A percentile compares a stretch with the other conserved stretches of the same genome.
Evolutionary conservation across 441 rosid species (phyloP).

Genomic region (Pelargonium australe): DNA sequence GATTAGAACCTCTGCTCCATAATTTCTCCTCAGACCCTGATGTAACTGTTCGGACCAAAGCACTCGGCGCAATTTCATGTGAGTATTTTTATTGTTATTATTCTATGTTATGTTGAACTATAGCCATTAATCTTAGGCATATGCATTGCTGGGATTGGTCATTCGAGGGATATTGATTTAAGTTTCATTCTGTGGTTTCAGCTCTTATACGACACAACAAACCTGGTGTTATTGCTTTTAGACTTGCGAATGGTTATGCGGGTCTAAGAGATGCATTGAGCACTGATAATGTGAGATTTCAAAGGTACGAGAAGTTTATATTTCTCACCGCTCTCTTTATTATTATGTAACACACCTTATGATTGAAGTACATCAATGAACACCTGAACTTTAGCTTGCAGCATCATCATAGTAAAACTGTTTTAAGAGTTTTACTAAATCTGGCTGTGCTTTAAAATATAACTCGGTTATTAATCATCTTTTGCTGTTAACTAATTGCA

Average conservation of each 20-base stretch:
- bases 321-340: too few species aligned
- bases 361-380: too few species aligned
- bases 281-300: slow-evolving; percentile 61
- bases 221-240: slow-evolving; percentile 68
- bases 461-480: slow-evolving; percentile 4
- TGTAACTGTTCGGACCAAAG: slow-evolving; percentile 58
- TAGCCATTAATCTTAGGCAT: too few species aligned
- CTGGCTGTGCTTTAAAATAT: neutral
- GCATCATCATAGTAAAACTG: too few species aligned
- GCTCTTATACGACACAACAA: slow-evolving; percentile 82
- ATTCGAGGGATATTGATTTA: slow-evolving; percentile 14
- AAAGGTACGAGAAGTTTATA: slow-evolving; percentile 41
- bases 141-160: too few species aligned
- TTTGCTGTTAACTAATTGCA: slow-evolving; percentile 23
- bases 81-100: slow-evolving; percentile 27
- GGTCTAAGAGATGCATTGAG: slow-evolving; percentile 73
- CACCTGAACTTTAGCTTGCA: too few species aligned
- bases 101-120: neutral
- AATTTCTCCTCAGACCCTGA: slow-evolving; percentile 73
- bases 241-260: slow-evolving; percentile 82
- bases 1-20: slow-evolving; percentile 60
- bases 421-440: too few species aligned
- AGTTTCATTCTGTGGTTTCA: slow-evolving; percentile 26
- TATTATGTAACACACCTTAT: too few species aligned
- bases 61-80: slow-evolving; percentile 92